Base-by-base conservation (phyloP, 495 filamentous ascomycete genomes). In the Aspergillus bertholletiae region DNA sequence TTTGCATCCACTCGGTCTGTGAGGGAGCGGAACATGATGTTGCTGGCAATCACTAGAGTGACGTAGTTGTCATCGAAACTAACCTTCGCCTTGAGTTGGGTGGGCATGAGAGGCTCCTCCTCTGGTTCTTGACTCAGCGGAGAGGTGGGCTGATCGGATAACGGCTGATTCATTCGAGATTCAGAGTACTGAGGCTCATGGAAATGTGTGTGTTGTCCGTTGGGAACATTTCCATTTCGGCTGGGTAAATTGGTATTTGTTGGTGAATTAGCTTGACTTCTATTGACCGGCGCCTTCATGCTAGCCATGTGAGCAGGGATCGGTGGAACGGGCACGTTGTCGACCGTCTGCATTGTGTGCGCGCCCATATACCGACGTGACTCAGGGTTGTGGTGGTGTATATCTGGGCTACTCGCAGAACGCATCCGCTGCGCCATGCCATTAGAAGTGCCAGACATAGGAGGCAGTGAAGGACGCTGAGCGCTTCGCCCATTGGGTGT, bases 1-100 rank as follows among this genome's bases (percentile, higher is more conserved):
- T 97, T 97, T 21, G 88, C 88, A 68, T 97, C 95, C 63, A 98
- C 97, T n/a, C 94, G 90, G 63, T 97, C 92, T 46, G 90, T 89
- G 21, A 98, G 78, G 26, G 89, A 92, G 46, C 92, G 88, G 72
- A 95, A 96, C 43, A 88, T 83, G 62, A 97, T 98, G 62, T 91
- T 94, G 74, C 87, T 93, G 20, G 89, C 85, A 40, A 95, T 94
- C 28, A 98, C 92, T 11, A 98, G 79, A 0, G 92, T 96, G 52
- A 97, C 86, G 60, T 95, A 92, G 47, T 84, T 84, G 7, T 83
- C 78, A 15, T 89, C 87, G 62, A 88, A 94, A 62, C 90, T 89
- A 30, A 98, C 91, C 70, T 92, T 96, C 49, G 96, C 91, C 66
- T 96, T 97, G 49, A 98, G 80, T 60, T 97, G 95, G 11, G 69